Percentiles rank a stretch among this genome's conserved stretches.
phyloP scores from a whole-genome alignment of 1,284 basidiomycete species.

The Salmacisia buchloeana region DNA sequence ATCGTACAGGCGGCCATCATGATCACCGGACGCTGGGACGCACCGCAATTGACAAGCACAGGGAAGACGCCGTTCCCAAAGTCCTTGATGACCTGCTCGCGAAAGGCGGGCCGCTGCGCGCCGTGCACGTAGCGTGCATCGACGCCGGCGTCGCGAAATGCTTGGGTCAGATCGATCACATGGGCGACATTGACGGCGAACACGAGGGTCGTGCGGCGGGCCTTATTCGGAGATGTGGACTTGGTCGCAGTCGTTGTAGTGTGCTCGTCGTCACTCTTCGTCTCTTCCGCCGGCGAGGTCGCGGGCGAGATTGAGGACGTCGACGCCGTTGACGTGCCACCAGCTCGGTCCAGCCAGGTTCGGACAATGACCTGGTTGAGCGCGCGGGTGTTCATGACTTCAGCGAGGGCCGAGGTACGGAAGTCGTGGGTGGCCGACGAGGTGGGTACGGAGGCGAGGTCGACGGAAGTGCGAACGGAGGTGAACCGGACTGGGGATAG shows the following conservation, averaged over 20 bases:
- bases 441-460: slow-evolving; percentile 30
- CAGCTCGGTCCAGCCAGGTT: slow-evolving; percentile 39
- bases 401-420: slow-evolving; percentile 29
- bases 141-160: slow-evolving; percentile 70
- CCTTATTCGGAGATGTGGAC: not conserved
- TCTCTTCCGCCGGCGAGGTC: too few species aligned
- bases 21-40: not conserved
- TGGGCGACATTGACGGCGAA: slow-evolving; percentile 85
- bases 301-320: not conserved
- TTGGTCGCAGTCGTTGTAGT: slow-evolving; percentile 2
- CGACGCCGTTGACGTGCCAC: not conserved
- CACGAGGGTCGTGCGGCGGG: slow-evolving; percentile 75
- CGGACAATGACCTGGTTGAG: slow-evolving; percentile 43
- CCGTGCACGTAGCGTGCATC: slow-evolving; percentile 76
- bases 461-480: slow-evolving; percentile 37
- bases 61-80: slow-evolving; percentile 73
- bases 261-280: too few species aligned
- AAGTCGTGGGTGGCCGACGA: slow-evolving; percentile 26
- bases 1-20: not conserved
- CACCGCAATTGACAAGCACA: slow-evolving; percentile 79
- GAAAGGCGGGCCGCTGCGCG: slow-evolving; percentile 63
- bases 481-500: slow-evolving; percentile 48
- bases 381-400: slow-evolving; percentile 36
- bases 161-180: slow-evolving; percentile 67
- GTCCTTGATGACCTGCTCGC: slow-evolving; percentile 62